Conservation (phyloP, 805 yeast species). For the Lachancea fermentati region DNA sequence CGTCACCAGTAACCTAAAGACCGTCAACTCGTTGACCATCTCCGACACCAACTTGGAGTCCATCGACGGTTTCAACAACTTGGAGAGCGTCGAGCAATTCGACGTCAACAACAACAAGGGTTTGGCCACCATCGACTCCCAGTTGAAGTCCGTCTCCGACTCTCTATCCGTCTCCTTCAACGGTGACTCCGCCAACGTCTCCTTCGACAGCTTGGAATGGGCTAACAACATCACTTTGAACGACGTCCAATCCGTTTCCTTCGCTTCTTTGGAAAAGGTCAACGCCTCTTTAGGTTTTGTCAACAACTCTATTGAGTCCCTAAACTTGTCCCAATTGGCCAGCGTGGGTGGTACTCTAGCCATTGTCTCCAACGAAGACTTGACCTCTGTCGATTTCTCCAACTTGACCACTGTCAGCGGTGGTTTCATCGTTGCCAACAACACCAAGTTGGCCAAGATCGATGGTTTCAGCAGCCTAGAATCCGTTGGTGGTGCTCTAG, state of each 20-base stretch:
- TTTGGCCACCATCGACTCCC: slow-evolving; percentile 66
- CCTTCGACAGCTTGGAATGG: slow-evolving; percentile 65
- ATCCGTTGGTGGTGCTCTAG: slow-evolving; percentile 84
- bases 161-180: slow-evolving; percentile 78
- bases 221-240: slow-evolving; percentile 88
- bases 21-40: slow-evolving; percentile 63
- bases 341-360: slow-evolving; percentile 77
- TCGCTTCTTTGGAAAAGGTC: slow-evolving; percentile 61
- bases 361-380: slow-evolving; percentile 65
- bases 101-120: slow-evolving; percentile 88
- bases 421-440: slow-evolving; percentile 87
- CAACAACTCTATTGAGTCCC: slow-evolving; percentile 56
- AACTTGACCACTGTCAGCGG: slow-evolving; percentile 76
- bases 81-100: slow-evolving; percentile 46
- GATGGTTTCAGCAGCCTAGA: slow-evolving; percentile 68
- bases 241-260: slow-evolving; percentile 67
- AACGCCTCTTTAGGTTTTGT: slow-evolving; percentile 80
- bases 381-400: slow-evolving; percentile 64
- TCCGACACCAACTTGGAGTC: slow-evolving; percentile 69
- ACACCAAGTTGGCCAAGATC: slow-evolving; percentile 61
- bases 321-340: slow-evolving; percentile 51
- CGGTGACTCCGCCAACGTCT: slow-evolving; percentile 67
- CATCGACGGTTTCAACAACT: slow-evolving; percentile 55
- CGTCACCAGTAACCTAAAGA: slow-evolving; percentile 67
- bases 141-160: slow-evolving; percentile 67